phyloP scores from a whole-genome alignment of 2,329 filamentous ascomycete genomes.

The Talaromyces funiculosus region DNA sequence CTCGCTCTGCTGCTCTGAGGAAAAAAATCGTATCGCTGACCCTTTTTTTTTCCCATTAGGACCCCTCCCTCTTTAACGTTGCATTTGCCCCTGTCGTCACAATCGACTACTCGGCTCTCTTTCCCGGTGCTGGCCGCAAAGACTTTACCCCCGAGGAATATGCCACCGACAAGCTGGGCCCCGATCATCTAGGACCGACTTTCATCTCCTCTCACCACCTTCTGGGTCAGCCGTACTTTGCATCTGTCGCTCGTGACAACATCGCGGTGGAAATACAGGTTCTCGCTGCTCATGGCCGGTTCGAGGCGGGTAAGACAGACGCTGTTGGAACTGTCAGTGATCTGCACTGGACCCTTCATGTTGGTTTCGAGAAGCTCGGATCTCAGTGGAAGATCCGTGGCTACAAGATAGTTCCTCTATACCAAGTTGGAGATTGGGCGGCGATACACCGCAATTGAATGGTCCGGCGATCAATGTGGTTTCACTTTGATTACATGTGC shows the following conservation, averaged over 20 bases:
- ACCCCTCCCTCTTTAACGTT: neutral
- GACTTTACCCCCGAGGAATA: neutral
- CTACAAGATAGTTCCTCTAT: too few relatives aligned
- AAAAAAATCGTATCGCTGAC: neutral
- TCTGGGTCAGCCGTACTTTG: neutral
- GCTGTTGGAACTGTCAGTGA: too few relatives aligned
- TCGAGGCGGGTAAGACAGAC: neutral
- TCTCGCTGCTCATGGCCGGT: neutral
- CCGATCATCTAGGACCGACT: neutral
- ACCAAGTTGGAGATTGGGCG: too few relatives aligned
- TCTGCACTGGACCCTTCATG: too few relatives aligned
- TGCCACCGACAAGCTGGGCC: neutral
- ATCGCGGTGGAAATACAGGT: neutral
- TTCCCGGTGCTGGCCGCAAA: neutral
- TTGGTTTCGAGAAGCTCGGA: too few relatives aligned
- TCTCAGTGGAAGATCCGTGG: too few relatives aligned
- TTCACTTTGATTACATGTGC: too few relatives aligned
- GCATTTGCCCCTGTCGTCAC: neutral
- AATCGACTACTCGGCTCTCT: neutral
- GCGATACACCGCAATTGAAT: too few relatives aligned
- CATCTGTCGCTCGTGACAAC: neutral
- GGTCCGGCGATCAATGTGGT: too few relatives aligned
- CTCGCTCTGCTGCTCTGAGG: neutral
- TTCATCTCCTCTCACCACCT: neutral
- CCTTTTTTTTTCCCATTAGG: too few relatives aligned